Evolutionary conservation across 83 land plant genomes (phyloP), one percentile per base, ranked within the genome.

Genomic region (Thuja plicata): DNA sequence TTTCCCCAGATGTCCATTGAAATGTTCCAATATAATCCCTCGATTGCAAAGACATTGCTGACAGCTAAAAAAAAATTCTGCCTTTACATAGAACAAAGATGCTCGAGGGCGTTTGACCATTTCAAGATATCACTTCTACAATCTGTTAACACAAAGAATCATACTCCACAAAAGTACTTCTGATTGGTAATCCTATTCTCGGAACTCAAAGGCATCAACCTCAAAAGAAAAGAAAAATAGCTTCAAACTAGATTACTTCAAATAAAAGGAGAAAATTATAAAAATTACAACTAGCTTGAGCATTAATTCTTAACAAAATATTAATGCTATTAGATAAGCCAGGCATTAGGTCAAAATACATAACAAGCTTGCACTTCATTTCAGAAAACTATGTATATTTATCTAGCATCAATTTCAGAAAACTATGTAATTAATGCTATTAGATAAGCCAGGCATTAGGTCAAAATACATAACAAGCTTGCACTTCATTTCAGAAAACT

Each of bases 291-390:
- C 79, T 82, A 82, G 85, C 85, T 82, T 82, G 15, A 45, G 45
- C 48, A 45, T 82, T 45, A 46, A 43, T 43, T n/a, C 43, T 3
- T 82, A 43, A 13, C 50, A 82, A 82, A 40, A 80, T 80, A 80
- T 80, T 41, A 80, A 19, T 80, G 48, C 84, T 46, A 38, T 80
- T n/a, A 24, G 84, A 80, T 80, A 80, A 80, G 46, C n/a, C 50
- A 46, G 85, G 85, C 32, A 45, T 82, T 82, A 82, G 85, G n/a
- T 82, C 85, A 82, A 82, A 82, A 82, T 43, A n/a, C 43, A 82
- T 27, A 82, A 3, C 5, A 24, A n/a, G n/a, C 24, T 82, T 82
- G 32, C 15, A 46, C 85, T 82, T n/a, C 19, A 3, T 8, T 82
- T 76, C 10, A 27, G 46, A 82, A 46, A 82, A n/a, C 54, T 46